phyloP scores from a whole-genome alignment of 2,329 filamentous ascomycete genomes.

The Thermochaetoides dissita region DNA sequence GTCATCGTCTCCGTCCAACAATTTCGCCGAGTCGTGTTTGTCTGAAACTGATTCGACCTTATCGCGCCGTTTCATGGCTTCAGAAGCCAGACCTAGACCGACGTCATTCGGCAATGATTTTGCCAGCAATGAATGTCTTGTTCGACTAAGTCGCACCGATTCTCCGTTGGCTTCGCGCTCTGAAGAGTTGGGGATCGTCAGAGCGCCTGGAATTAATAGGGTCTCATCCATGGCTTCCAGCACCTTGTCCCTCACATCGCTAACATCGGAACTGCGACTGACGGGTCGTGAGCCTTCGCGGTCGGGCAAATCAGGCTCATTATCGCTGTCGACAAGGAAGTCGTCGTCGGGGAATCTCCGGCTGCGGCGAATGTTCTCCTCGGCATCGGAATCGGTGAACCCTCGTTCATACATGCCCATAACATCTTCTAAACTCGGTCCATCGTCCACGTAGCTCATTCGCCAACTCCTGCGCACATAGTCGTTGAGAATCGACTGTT shows the following conservation, averaged over 20 bases:
- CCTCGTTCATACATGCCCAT: constrained; percentile 57
- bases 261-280: constrained; percentile 26
- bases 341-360: constrained; percentile 17
- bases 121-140: constrained; percentile 21
- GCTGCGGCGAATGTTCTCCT: constrained; percentile 17
- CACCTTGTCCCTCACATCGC: constrained; percentile 24
- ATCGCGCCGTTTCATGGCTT: constrained; percentile 12
- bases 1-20: constrained; percentile 22
- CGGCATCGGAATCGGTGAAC: constrained; percentile 36
- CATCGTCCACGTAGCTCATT: constrained; percentile 31
- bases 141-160: constrained; percentile 23
- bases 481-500: constrained; percentile 29
- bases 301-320: constrained; percentile 4
- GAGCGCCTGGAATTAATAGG: constrained; percentile 17
- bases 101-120: constrained; percentile 22
- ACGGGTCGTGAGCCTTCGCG: constrained; percentile 21
- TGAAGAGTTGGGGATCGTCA: constrained; percentile 9
- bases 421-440: constrained; percentile 51
- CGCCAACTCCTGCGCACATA: constrained; percentile 20
- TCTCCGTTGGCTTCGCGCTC: not conserved
- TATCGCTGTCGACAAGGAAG: constrained; percentile 11
- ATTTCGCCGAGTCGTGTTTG: constrained; percentile 39
- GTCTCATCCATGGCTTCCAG: constrained; percentile 27
- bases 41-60: constrained; percentile 10
- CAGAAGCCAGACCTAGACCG: constrained; percentile 20